Percentiles rank a stretch among this genome's conserved stretches.
Evolutionary conservation across 2,329 filamentous ascomycete genomes (phyloP).

Genomic region (Trichoderma brevicompactum): DNA sequence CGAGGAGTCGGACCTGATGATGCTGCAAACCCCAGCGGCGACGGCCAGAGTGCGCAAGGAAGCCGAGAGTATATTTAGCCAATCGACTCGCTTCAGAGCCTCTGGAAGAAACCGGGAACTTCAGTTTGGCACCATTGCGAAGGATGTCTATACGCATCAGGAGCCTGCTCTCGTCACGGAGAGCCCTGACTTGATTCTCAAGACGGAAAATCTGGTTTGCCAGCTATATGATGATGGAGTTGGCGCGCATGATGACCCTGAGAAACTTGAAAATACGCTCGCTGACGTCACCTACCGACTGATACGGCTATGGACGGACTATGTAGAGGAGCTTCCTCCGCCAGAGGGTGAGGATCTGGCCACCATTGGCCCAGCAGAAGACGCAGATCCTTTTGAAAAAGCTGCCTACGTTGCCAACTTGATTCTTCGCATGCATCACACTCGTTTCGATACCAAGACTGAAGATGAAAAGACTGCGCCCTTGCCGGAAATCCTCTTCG

Average conservation of each 20-base stretch:
- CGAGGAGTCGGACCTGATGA: conserved; percentile 57
- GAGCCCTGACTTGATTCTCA: conserved; percentile 70
- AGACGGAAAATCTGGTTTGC: conserved; percentile 73
- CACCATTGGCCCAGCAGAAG: conserved; percentile 67
- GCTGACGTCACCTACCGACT: conserved; percentile 58
- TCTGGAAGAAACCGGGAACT: conserved; percentile 58
- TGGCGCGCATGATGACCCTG: conserved; percentile 58
- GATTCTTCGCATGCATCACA: conserved; percentile 78
- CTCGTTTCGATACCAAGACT: conserved; percentile 49
- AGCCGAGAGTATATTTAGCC: conserved; percentile 60
- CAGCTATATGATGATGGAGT: conserved; percentile 67
- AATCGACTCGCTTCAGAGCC: conserved; percentile 53
- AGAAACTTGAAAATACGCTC: conserved; percentile 60
- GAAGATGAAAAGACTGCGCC: conserved; percentile 53
- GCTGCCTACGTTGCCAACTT: conserved; percentile 79
- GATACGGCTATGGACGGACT: conserved; percentile 59
- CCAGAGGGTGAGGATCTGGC: conserved; percentile 59
- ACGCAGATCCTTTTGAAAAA: conserved; percentile 69
- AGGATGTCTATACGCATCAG: conserved; percentile 64
- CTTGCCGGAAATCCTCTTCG: conserved; percentile 76
- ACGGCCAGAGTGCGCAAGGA: conserved; percentile 58
- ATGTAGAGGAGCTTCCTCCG: conserved; percentile 53
- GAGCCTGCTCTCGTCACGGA: conserved; percentile 68
- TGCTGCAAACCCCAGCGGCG: conserved; percentile 60
- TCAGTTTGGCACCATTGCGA: conserved; percentile 72